Base-by-base conservation (phyloP, 495 filamentous ascomycete genomes). In the Podospora anserina region DNA sequence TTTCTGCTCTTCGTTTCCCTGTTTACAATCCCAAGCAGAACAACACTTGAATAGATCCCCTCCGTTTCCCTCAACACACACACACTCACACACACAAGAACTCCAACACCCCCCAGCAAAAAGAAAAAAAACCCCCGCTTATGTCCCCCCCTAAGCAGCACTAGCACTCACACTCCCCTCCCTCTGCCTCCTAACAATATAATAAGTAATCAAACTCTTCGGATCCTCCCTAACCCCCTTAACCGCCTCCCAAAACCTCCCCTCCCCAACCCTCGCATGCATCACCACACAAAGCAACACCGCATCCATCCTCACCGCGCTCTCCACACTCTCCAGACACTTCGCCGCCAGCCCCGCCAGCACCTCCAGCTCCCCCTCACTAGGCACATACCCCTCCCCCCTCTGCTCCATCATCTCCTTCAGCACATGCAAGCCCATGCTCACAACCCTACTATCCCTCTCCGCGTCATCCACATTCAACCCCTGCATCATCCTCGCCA, bases 161-260 rank as follows among this genome's bases (percentile, higher is more conserved):
- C 18, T 30, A 5, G 26, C 30, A 19, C 9, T 63, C 30, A 27
- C 7, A 32, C 64, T 63, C 53, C 39, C 55, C 72, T 86, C 85
- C 67, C 83, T 75, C 78, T 87, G 84, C 71, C 79, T 79, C 78
- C 88, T 91, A 19, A 89, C 89, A 74, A 93, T 88, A 79, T 92
- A 94, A 75, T 94, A 94, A n/a, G 89, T 91, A 69, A 94, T 87
- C 67, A 94, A 74, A 68, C 89, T 92, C 74, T 90, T 89, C 5
- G 89, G 87, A 57, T 88, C 88, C 49, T 90, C 88, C 66, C 82
- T 85, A 39, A 90, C 82, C 2, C 82, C 83, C 67, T 83, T 88
- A 61, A 92, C 77, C 30, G 86, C 80, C 49, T 85, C 81, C 84
- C 91, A 91, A 74, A 92, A 92, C 57, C 80, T 75, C 16, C 82